phyloP scores from a whole-genome alignment of 2,329 filamentous ascomycete species.

The Botryosphaeria dothidea region DNA sequence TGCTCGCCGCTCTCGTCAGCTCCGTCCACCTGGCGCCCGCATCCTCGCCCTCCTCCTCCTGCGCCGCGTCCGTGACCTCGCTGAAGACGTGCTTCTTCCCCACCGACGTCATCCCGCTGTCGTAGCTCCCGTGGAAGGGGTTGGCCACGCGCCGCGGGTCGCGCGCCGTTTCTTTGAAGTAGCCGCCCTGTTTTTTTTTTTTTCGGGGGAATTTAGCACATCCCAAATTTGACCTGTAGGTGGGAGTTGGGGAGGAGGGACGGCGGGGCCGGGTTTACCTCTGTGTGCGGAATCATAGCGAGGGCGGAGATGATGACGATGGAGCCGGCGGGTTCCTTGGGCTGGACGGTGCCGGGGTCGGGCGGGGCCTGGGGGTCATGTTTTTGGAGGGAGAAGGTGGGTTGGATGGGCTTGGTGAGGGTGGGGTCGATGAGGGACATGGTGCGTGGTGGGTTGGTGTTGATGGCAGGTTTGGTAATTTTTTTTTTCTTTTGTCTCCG shows the following conservation, averaged over 20 bases:
- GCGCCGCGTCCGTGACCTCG: constrained; percentile 20
- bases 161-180: constrained; percentile 50
- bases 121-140: constrained; percentile 43
- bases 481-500: neutral
- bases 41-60: constrained; percentile 32
- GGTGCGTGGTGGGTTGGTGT: neutral
- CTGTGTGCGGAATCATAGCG: neutral
- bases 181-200: constrained; percentile 47
- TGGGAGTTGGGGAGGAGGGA: too few species aligned
- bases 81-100: constrained; percentile 26
- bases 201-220: too few species aligned
- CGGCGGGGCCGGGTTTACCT: neutral
- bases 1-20: constrained; percentile 55
- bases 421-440: constrained; percentile 16
- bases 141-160: constrained; percentile 52
- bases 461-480: neutral
- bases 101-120: constrained; percentile 7
- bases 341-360: neutral
- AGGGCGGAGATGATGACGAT: neutral
- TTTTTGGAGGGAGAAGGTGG: neutral
- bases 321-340: neutral
- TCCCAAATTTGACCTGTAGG: too few species aligned
- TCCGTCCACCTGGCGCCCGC: constrained; percentile 42
- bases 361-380: neutral
- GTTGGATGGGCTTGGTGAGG: neutral